Base-by-base conservation (phyloP, 176 grass and related monocot species). In the Dendrocalamus sinicus region DNA sequence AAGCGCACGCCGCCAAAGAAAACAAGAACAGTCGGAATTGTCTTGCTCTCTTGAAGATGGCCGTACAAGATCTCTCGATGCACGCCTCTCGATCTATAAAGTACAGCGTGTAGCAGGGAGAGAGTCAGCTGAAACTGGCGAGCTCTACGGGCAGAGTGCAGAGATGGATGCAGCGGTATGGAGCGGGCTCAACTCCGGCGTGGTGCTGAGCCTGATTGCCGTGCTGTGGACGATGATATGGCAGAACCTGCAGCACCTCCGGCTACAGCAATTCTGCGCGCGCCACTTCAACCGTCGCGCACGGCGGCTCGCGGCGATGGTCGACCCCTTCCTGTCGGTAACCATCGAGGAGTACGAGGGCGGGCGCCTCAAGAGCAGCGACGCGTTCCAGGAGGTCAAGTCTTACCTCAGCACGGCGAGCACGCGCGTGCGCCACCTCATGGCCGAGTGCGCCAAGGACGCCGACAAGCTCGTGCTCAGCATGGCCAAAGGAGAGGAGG, bases 271-370 rank as follows among this genome's bases (percentile, higher is more conserved):
- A 28, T 67, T 86, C 48, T 52, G 89, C 74, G 59, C 73, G 28
- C 72, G 83, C 4, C 67, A 92, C 78, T 3, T 81, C 52, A 79
- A 17, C 82, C 75, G 86, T 0, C 76, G 75, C 54, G 90, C 81
- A 40, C 81, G 76, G 17, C 73, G 79, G 24, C 48, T 90, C 47
- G 73, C 84, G 39, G 89, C 85, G 4, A 20, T 86, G 47, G 66
- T 91, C 37, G 82, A 94, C 84, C 92, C 89, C 2, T 94, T 91
- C 77, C 41, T 87, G 13, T 83, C 88, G 20, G 81, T 94, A 4
- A 88, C 87, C 70, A 70, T 94, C 81, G 10, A 77, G 50, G 87
- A 94, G 76, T 81, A 89, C 83, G 76, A 85, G 41, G 92, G 89
- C 67, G 72, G 78, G 0, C 53, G 66, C 63, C 78, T 89, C 72